Evolutionary conservation across 2,329 filamentous ascomycete genomes (phyloP).

Genomic region (Parastagonospora avenae): DNA sequence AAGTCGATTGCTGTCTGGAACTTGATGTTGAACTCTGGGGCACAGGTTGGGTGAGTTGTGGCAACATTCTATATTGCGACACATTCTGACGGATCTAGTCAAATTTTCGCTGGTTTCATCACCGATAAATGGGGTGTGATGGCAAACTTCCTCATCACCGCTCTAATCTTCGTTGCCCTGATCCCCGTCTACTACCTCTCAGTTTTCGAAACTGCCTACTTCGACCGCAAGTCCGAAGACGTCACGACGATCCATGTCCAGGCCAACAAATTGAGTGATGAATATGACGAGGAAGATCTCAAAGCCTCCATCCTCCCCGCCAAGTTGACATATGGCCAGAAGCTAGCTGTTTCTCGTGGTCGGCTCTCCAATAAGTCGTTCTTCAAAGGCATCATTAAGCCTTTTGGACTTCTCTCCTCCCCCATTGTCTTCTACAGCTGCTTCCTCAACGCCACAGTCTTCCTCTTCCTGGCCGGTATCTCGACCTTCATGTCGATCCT

Average conservation of each 20-base stretch:
- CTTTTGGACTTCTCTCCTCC: conserved; percentile 10
- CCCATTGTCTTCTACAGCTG: conserved; percentile 18
- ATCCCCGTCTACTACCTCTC: conserved; percentile 14
- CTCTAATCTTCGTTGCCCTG: conserved; percentile 8
- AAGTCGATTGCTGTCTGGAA: conserved; percentile 18
- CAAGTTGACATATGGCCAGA: conserved; percentile 5
- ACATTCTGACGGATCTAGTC: conserved; percentile 3
- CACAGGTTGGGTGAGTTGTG: conserved; percentile 13
- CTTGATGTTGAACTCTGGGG: conserved; percentile 14
- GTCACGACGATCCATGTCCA: conserved; percentile 3
- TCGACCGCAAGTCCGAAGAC: conserved; percentile 5
- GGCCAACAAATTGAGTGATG: conserved; percentile 8
- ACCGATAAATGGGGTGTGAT: conserved; percentile 13
- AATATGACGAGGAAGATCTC: conserved; percentile 12
- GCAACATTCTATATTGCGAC: background rate
- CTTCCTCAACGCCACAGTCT: conserved; percentile 13
- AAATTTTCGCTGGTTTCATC: conserved; percentile 12
- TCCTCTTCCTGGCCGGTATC: conserved; percentile 13
- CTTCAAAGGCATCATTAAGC: conserved; percentile 16
- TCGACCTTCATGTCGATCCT: conserved; percentile 17
- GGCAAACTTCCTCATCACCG: conserved; percentile 14
- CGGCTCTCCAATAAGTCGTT: conserved; percentile 12
- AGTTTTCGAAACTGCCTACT: conserved; percentile 17
- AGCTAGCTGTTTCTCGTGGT: conserved; percentile 10
- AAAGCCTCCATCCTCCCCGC: conserved; percentile 3